Percentiles rank a stretch among this genome's conserved stretches.
Evolutionary conservation across 2,329 filamentous ascomycete genomes (phyloP).

Genomic region (Phialophora tarda): DNA sequence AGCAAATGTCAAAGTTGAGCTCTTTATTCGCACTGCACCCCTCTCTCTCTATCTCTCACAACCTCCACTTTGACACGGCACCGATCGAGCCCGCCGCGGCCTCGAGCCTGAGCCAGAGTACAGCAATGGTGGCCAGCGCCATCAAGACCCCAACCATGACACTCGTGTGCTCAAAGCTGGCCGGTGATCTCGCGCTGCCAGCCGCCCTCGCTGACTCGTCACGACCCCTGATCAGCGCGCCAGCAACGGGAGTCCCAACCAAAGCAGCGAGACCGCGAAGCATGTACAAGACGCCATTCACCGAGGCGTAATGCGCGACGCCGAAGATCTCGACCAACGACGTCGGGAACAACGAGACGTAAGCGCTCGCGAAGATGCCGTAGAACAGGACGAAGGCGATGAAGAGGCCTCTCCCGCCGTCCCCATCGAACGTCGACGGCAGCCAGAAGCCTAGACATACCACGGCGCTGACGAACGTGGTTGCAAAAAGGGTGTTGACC

Average conservation of each 20-base stretch:
- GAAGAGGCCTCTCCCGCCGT: constrained; percentile 38
- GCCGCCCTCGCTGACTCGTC: not conserved
- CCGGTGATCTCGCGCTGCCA: constrained; percentile 35
- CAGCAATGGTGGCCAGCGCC: constrained; percentile 41
- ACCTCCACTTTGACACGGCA: constrained; percentile 6
- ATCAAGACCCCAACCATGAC: constrained; percentile 42
- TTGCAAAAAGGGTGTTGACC: constrained; percentile 48
- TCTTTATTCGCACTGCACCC: too few species aligned
- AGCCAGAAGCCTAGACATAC: constrained; percentile 42
- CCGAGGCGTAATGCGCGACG: constrained; percentile 46
- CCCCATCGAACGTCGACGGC: constrained; percentile 19
- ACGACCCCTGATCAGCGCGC: constrained; percentile 36
- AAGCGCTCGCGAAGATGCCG: constrained; percentile 45
- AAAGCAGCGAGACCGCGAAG: constrained; percentile 47
- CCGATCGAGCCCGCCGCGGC: constrained; percentile 16
- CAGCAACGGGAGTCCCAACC: constrained; percentile 47
- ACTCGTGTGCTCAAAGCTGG: constrained; percentile 40
- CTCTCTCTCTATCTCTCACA: not conserved
- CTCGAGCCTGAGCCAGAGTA: constrained; percentile 42
- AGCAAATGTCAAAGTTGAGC: too few species aligned
- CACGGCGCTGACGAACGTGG: constrained; percentile 41
- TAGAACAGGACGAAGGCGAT: constrained; percentile 44
- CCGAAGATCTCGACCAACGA: constrained; percentile 49
- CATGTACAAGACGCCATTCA: constrained; percentile 49
- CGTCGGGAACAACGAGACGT: constrained; percentile 50